Evolutionary conservation across 2,329 filamentous ascomycete genomes (phyloP), one percentile per base, ranked within the genome.

Genomic region (Uncinocarpus reesii): DNA sequence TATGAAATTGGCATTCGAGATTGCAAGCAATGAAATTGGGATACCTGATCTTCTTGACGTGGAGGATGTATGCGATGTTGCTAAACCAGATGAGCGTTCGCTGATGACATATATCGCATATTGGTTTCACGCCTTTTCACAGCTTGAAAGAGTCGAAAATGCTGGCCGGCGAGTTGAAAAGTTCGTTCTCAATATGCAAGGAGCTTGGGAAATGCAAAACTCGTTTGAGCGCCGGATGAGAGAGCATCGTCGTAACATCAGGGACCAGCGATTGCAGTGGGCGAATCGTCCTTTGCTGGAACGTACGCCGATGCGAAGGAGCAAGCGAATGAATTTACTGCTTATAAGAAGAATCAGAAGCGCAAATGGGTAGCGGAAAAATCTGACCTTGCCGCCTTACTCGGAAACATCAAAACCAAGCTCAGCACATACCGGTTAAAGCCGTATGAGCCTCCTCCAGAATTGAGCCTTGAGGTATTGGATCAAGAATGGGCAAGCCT

Each of bases 61-160:
- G 11, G 92, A 98, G 68, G 92, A 98, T 71, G 92, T 98, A 16
- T 95, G 87, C 65, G 92, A 98, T 64, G 90, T 98, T 23, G 78
- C 88, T 20, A 93, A 92, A 70, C 92, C 92, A 20, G 92, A 98
- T 64, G 92, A 98, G 68, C 83, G 87, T 58, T 93, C 86, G 65
- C 76, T 98, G 63, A 98, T 98, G 92, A 98, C 92, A 0, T 98
- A 98, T 67, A 98, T 98, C 59, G 92, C 92, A 55, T 98, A 98
- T 73, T 98, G 92, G 92, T 98, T 98, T 76, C 92, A 98, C 64
- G 92, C 92, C 58, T 98, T 98, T 65, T 96, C 90, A 24, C 90
- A 96, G 62, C 93, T 98, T 82, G 92, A 98, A 70, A 85, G 90
- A 64, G 92, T 98, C 7, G 92, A 98, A 68, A 98, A 98, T 63